These are phyloP conservation scores for Phytophthora crassamura DNA, from an alignment of 352 stramenopile species.

Conservation along the genomic window DNA sequence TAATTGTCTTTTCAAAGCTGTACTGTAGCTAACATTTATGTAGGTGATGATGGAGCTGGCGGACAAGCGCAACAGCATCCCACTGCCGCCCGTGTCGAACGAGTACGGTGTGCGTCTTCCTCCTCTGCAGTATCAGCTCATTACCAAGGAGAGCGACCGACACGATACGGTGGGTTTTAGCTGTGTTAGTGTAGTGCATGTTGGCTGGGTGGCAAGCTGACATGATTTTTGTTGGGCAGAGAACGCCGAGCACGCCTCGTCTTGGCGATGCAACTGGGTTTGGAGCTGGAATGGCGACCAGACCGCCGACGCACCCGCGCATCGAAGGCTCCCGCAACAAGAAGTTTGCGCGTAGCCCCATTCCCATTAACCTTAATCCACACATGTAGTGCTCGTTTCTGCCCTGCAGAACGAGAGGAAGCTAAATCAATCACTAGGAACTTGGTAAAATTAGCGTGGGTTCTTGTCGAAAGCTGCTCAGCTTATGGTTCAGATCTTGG, in stretches of 20 bases:
- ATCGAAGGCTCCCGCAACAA: conserved; percentile 80
- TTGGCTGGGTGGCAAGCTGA: background rate
- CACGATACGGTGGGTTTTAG: conserved; percentile 52
- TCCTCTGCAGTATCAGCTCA: conserved; percentile 69
- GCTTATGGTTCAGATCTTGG: background rate
- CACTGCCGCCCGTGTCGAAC: conserved; percentile 78
- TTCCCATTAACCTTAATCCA: conserved; percentile 67
- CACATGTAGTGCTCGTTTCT: conserved; percentile 19
- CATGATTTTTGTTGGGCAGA: conserved; percentile 24
- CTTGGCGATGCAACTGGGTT: conserved; percentile 25
- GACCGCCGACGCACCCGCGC: conserved; percentile 51
- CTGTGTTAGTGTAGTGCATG: background rate
- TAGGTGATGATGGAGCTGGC: conserved; percentile 89
- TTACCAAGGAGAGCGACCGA: conserved; percentile 75
- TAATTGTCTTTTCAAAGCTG: conserved; percentile 4
- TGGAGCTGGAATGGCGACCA: conserved; percentile 26
- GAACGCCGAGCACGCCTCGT: conserved; percentile 37
- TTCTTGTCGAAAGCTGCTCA: conserved; percentile 5
- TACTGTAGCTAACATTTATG: conserved; percentile 7
- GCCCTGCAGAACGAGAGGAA: background rate
- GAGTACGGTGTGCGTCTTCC: conserved; percentile 86
- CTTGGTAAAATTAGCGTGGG: conserved; percentile 23
- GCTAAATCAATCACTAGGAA: background rate
- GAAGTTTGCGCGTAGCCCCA: conserved; percentile 66
- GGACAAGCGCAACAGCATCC: conserved; percentile 83